Evolutionary conservation across 495 filamentous ascomycete genomes (phyloP).

Genomic region (Penicillium chermesinum): DNA sequence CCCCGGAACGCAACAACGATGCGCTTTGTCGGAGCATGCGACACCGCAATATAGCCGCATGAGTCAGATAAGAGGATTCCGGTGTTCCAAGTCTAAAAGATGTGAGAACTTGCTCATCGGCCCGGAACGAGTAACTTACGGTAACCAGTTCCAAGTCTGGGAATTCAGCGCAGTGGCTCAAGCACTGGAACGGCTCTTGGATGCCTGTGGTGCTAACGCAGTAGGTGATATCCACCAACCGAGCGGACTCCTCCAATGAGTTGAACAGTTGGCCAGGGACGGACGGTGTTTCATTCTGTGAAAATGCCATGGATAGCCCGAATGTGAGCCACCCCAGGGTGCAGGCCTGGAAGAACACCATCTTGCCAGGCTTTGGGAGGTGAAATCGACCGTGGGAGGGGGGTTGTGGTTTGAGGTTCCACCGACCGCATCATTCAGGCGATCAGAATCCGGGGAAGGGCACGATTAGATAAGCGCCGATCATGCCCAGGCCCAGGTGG

Average conservation of each 20-base stretch:
- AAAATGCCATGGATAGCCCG: not conserved
- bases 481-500: too few relatives aligned
- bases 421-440: not conserved
- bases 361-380: slow-evolving; percentile 1
- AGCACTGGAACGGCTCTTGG: slow-evolving; percentile 73
- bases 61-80: slow-evolving; percentile 82
- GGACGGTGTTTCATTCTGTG: slow-evolving; percentile 8
- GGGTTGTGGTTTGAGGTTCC: too few relatives aligned
- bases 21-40: slow-evolving; percentile 55
- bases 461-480: slow-evolving; percentile 1
- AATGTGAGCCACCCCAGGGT: not conserved
- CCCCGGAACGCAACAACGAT: slow-evolving; percentile 93
- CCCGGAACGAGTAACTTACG: slow-evolving; percentile 28
- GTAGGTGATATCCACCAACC: slow-evolving; percentile 91
- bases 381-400: not conserved
- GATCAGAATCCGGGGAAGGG: slow-evolving; percentile 14
- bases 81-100: slow-evolving; percentile 74
- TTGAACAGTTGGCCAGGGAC: slow-evolving; percentile 65
- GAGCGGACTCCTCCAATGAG: slow-evolving; percentile 77
- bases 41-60: slow-evolving; percentile 88
- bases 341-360: slow-evolving; percentile 4
- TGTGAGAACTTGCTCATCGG: not conserved
- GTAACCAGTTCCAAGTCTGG: slow-evolving; percentile 68
- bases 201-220: slow-evolving; percentile 88
- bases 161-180: slow-evolving; percentile 78